These are phyloP conservation scores for Nephelium lappaceum DNA, from an alignment of 345 rosid species.

Conservation along the genomic window DNA sequence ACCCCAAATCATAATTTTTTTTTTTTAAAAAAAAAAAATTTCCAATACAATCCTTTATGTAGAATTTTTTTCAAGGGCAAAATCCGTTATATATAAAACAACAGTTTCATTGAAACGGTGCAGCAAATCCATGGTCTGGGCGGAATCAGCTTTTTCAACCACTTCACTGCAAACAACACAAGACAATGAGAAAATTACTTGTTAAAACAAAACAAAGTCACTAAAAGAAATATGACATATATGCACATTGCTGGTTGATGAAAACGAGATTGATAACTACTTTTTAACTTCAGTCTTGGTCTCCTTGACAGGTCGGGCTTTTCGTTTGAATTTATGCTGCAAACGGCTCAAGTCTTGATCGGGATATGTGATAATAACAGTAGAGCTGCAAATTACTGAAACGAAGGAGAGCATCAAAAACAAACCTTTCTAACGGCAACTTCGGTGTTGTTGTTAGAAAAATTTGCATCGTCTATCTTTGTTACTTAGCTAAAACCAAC, in stretches of 20 bases:
- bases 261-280: slow-evolving; percentile 36
- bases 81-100: no score
- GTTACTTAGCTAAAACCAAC: no score
- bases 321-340: slow-evolving; percentile 72
- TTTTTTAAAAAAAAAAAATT: no score
- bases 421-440: slow-evolving; percentile 50
- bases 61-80: no score
- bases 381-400: background rate
- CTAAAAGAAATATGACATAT: slow-evolving; percentile 12
- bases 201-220: background rate
- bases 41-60: no score
- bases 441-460: background rate
- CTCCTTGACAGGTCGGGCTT: slow-evolving; percentile 57
- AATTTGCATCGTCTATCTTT: slow-evolving; percentile 18
- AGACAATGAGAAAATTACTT: background rate
- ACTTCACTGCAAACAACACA: slow-evolving; percentile 55
- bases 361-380: background rate
- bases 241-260: background rate
- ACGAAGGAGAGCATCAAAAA: background rate
- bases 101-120: slow-evolving; percentile 50
- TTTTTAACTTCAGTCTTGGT: slow-evolving; percentile 69
- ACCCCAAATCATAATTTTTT: no score
- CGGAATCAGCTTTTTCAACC: slow-evolving; percentile 44
- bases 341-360: slow-evolving; percentile 11
- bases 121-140: slow-evolving; percentile 69